A percentile compares a stretch with the other conserved stretches of the same genome.
Evolutionary conservation across 164 flowering plant species (phyloP).

Genomic region (Nelumbo lutea): DNA sequence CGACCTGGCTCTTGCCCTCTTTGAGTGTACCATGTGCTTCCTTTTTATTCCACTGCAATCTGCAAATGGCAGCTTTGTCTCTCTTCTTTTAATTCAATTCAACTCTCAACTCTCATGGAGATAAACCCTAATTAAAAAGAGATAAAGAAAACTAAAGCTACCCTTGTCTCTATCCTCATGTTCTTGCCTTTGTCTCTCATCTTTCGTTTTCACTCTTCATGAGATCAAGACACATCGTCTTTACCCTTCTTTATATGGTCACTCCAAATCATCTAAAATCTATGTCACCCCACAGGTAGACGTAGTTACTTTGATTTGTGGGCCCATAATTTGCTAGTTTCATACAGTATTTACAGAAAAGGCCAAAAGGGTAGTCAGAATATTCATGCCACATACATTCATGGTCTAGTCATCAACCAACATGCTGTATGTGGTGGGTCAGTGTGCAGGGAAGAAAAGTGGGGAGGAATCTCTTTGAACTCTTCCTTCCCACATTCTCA

Average conservation of each 20-base stretch:
- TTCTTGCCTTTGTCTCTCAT: conserved; percentile 39
- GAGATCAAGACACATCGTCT: conserved; percentile 20
- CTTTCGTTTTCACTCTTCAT: conserved; percentile 33
- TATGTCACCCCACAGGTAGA: conserved; percentile 30
- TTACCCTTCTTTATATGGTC: conserved; percentile 21
- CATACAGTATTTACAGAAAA: conserved; percentile 28
- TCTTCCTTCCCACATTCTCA: conserved; percentile 62
- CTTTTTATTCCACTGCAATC: conserved; percentile 27
- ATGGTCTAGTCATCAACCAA: conserved; percentile 52
- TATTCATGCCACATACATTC: conserved; percentile 40
- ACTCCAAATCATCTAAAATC: conserved; percentile 38
- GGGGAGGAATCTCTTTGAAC: conserved; percentile 88
- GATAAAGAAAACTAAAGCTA: conserved; percentile 37
- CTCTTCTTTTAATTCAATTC: conserved; percentile 25
- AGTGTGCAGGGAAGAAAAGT: conserved; percentile 79
- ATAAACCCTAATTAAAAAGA: conserved; percentile 24
- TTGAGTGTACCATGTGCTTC: conserved; percentile 17
- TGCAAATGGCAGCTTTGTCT: conserved; percentile 16
- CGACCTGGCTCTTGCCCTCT: not conserved
- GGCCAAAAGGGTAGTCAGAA: conserved; percentile 20
- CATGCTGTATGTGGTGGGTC: conserved; percentile 18
- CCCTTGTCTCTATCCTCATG: conserved; percentile 35
- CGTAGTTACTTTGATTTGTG: conserved; percentile 30
- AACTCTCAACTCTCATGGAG: conserved; percentile 20
- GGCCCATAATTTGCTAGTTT: conserved; percentile 11